Evolutionary conservation across 1,284 basidiomycete genomes (phyloP).

Genomic region (Ganoderma boninense): DNA sequence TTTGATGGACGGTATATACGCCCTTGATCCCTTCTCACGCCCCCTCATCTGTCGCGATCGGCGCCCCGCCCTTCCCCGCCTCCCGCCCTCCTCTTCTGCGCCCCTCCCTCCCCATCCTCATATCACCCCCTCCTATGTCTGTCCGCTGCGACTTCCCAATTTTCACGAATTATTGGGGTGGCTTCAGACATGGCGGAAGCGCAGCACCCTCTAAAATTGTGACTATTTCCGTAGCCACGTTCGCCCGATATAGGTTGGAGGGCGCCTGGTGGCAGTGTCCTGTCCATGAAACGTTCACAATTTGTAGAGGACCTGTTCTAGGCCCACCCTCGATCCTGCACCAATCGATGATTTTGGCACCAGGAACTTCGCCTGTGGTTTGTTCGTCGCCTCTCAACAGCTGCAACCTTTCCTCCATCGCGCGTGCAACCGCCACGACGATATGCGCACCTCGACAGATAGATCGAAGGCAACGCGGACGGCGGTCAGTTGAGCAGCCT

Average conservation of each 20-base stretch:
- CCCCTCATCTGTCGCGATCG: constrained; percentile 18
- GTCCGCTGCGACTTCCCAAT: neutral
- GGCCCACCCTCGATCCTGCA: neutral
- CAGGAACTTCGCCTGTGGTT: neutral
- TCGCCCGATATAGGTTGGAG: constrained; percentile 17
- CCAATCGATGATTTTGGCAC: constrained; percentile 2
- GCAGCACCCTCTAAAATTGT: constrained; percentile 1
- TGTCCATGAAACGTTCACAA: neutral
- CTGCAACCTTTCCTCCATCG: neutral
- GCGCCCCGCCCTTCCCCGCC: constrained; percentile 15
- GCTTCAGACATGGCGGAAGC: neutral
- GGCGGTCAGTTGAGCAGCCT: constrained; percentile 13
- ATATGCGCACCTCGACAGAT: neutral
- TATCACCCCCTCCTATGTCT: constrained; percentile 8
- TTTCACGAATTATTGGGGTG: neutral
- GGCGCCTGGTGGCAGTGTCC: constrained; percentile 28
- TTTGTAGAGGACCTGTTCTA: neutral
- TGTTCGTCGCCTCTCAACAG: neutral
- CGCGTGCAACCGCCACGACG: neutral
- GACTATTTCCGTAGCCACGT: neutral
- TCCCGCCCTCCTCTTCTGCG: constrained; percentile 15
- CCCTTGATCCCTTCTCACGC: constrained; percentile 31
- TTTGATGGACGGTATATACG: constrained; percentile 25
- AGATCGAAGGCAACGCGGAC: neutral
- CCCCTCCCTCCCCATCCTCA: constrained; percentile 9